These are phyloP conservation scores for Xylaria grammica DNA, from an alignment of 495 filamentous ascomycete species.

Conservation along the genomic window DNA sequence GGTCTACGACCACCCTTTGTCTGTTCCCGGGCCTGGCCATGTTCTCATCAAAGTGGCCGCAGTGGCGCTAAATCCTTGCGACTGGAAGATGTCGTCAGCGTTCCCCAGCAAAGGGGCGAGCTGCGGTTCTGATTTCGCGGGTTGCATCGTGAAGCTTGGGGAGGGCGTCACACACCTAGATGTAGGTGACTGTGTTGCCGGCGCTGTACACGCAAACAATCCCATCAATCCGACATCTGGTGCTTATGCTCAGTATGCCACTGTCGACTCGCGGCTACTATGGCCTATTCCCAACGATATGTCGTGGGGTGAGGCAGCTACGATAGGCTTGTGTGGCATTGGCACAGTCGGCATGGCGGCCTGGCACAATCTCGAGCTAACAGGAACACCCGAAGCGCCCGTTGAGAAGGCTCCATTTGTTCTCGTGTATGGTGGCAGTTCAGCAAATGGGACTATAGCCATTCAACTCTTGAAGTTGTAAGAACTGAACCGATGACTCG, in stretches of 20 bases:
- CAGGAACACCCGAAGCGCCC: neutral
- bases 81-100: slow-evolving; percentile 48
- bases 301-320: slow-evolving; percentile 9
- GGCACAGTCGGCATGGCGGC: slow-evolving; percentile 17
- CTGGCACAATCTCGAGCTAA: slow-evolving; percentile 7
- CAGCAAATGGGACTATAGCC: slow-evolving; percentile 17
- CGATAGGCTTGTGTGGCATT: neutral
- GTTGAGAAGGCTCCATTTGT: neutral
- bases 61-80: slow-evolving; percentile 54
- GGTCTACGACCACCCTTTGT: no score
- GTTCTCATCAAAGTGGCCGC: slow-evolving; percentile 15
- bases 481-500: neutral
- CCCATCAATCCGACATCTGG: neutral
- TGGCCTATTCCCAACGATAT: slow-evolving; percentile 2
- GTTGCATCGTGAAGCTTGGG: slow-evolving; percentile 45
- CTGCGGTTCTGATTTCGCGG: slow-evolving; percentile 53
- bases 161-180: neutral
- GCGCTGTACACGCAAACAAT: neutral
- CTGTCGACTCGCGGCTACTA: neutral
- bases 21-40: neutral
- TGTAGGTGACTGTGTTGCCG: slow-evolving; percentile 16
- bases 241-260: slow-evolving; percentile 10
- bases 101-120: slow-evolving; percentile 43
- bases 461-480: slow-evolving; percentile 22
- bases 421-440: slow-evolving; percentile 21